Conservation (phyloP, 2,329 filamentous ascomycete genomes). For the Penicillium sp. region DNA sequence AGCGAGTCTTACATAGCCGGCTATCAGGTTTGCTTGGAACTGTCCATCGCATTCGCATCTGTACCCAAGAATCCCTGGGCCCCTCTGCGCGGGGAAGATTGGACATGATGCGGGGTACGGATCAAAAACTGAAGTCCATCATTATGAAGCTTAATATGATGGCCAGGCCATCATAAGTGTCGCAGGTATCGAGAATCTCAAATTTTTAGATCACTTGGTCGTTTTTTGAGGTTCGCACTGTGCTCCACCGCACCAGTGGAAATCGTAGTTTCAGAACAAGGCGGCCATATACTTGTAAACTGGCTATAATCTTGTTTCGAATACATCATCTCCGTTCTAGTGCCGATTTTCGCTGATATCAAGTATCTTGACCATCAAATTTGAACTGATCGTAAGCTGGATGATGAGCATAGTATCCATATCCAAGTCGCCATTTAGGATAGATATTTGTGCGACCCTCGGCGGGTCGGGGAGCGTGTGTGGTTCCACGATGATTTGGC, state of each 20-base stretch:
- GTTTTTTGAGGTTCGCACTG: too few species aligned
- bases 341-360: too few species aligned
- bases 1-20: conserved; percentile 31
- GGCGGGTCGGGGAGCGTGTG: conserved; percentile 18
- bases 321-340: too few species aligned
- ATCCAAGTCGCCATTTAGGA: conserved; percentile 2
- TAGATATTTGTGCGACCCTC: conserved; percentile 23
- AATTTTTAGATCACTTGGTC: too few species aligned
- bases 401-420: conserved; percentile 3
- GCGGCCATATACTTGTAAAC: too few species aligned
- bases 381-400: conserved; percentile 2
- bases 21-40: conserved; percentile 35
- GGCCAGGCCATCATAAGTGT: conserved; percentile 16
- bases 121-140: conserved; percentile 34
- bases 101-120: conserved; percentile 39
- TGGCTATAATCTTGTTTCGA: too few species aligned
- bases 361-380: neutral
- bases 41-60: conserved; percentile 33
- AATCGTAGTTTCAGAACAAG: too few species aligned
- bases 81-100: conserved; percentile 28
- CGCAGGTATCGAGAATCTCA: too few species aligned
- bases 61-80: conserved; percentile 31
- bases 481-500: conserved; percentile 25
- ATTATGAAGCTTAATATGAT: conserved; percentile 37
- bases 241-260: too few species aligned